Conservation (phyloP, 768 basidiomycete species). For the Sarcodon aspratus region DNA sequence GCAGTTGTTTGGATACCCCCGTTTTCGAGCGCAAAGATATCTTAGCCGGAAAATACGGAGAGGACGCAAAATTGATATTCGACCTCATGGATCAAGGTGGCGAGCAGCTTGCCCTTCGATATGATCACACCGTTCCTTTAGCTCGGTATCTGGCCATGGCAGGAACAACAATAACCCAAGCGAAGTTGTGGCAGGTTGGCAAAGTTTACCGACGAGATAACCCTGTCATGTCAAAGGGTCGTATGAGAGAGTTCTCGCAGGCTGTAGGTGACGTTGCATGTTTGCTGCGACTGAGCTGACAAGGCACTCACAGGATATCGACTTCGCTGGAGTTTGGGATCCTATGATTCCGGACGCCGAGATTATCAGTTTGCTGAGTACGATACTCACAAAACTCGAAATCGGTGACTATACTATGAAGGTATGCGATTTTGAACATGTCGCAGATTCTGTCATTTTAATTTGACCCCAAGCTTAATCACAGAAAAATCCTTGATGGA, state of each 20-base stretch:
- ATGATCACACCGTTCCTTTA: slow-evolving; percentile 96
- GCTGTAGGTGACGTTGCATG: slow-evolving; percentile 32
- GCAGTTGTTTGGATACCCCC: slow-evolving; percentile 89
- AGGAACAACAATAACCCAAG: slow-evolving; percentile 59
- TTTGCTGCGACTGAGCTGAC: not conserved
- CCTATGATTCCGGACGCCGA: slow-evolving; percentile 98
- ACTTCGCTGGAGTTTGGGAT: slow-evolving; percentile 88
- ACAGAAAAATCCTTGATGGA: slow-evolving; percentile 94
- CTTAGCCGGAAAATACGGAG: slow-evolving; percentile 92
- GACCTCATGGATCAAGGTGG: slow-evolving; percentile 97
- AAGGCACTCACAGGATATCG: slow-evolving; percentile 62
- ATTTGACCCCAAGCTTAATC: slow-evolving; percentile 55
- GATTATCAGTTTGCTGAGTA: slow-evolving; percentile 70
- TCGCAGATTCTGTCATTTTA: not conserved
- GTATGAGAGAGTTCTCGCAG: slow-evolving; percentile 98
- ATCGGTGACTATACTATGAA: slow-evolving; percentile 95
- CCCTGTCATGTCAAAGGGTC: slow-evolving; percentile 94
- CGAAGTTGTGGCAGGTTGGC: slow-evolving; percentile 96
- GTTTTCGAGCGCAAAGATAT: slow-evolving; percentile 98
- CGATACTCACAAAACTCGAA: slow-evolving; percentile 71
- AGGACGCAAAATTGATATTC: slow-evolving; percentile 95
- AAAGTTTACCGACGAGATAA: slow-evolving; percentile 97
- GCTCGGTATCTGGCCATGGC: slow-evolving; percentile 94
- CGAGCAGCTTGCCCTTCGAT: slow-evolving; percentile 87
- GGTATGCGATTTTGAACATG: slow-evolving; percentile 25